Evolutionary conservation across 176 grass and related monocot genomes (phyloP).

Genomic region (Sorghum bicolor): DNA sequence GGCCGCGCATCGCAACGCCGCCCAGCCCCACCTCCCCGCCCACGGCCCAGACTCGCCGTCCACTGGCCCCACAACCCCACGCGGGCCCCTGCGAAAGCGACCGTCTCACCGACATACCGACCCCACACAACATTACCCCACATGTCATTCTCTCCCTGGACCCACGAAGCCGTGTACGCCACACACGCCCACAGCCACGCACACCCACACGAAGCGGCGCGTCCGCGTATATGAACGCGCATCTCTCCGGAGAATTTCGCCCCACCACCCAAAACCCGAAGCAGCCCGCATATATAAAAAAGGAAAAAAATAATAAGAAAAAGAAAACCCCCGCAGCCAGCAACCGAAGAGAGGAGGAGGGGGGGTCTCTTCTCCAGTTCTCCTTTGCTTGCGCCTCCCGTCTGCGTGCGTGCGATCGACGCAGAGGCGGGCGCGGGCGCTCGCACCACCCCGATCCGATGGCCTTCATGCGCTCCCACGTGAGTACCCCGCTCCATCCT

Average conservation of each 20-base stretch:
- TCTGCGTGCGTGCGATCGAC: constrained; percentile 48
- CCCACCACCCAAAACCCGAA: constrained; percentile 7
- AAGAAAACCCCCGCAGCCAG: not conserved
- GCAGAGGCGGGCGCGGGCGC: constrained; percentile 16
- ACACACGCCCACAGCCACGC: not conserved
- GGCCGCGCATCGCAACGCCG: constrained; percentile 6
- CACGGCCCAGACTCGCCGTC: not conserved
- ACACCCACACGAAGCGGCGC: constrained; percentile 2
- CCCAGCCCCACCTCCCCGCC: not conserved
- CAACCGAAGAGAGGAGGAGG: not conserved
- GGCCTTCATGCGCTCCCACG: constrained; percentile 54
- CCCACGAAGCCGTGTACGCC: not conserved
- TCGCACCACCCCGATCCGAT: constrained; percentile 1
- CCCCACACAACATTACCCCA: not conserved
- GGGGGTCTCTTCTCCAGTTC: not conserved
- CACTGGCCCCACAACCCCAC: too few species aligned
- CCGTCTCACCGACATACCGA: not conserved
- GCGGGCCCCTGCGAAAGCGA: too few species aligned
- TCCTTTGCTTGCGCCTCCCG: not conserved
- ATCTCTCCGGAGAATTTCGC: not conserved
- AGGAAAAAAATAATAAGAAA: not conserved
- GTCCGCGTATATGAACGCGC: constrained; percentile 26
- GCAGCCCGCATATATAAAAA: not conserved
- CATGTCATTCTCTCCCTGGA: not conserved
- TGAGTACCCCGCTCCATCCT: constrained; percentile 14